phyloP scores from a whole-genome alignment of 805 yeast genomes.

The Yarrowia hollandica region DNA sequence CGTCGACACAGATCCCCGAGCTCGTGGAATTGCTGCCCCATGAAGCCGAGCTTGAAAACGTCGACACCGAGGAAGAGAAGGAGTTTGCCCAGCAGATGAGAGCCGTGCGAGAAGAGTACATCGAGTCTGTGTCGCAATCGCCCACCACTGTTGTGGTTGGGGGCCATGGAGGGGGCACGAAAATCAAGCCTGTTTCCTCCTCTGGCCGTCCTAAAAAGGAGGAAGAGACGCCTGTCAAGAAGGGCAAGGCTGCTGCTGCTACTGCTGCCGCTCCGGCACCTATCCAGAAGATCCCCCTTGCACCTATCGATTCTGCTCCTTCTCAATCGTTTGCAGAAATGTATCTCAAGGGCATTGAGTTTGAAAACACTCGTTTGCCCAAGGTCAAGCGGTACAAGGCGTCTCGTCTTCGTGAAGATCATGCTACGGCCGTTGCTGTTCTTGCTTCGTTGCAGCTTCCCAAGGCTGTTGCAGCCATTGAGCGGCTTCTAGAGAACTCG shows the following conservation, averaged over 20 bases:
- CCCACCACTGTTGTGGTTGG: conserved; percentile 13
- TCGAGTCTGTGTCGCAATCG: conserved; percentile 36
- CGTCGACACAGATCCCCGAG: conserved; percentile 47
- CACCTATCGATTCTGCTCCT: background rate
- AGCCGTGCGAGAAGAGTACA: conserved; percentile 43
- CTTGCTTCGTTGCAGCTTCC: conserved; percentile 3
- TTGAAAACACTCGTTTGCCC: conserved; percentile 2
- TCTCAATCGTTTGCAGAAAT: conserved; percentile 21
- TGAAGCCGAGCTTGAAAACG: conserved; percentile 43
- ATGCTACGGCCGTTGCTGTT: conserved; percentile 9
- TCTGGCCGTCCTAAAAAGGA: conserved; percentile 2
- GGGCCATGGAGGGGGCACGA: conserved; percentile 22
- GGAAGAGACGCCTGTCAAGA: conserved; percentile 22
- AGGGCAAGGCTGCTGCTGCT: background rate
- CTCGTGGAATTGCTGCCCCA: conserved; percentile 38
- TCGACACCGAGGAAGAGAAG: conserved; percentile 48
- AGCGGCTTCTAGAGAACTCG: background rate
- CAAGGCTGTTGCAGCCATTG: conserved; percentile 7
- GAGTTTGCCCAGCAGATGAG: conserved; percentile 48
- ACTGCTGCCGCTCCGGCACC: background rate
- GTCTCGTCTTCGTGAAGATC: background rate
- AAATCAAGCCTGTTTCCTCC: conserved; percentile 3
- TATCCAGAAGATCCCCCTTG: conserved; percentile 1
- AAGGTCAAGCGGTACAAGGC: conserved; percentile 18
- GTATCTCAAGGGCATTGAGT: conserved; percentile 20